phyloP scores from a whole-genome alignment of 306 rosid genomes.

The Citrullus amarus region DNA sequence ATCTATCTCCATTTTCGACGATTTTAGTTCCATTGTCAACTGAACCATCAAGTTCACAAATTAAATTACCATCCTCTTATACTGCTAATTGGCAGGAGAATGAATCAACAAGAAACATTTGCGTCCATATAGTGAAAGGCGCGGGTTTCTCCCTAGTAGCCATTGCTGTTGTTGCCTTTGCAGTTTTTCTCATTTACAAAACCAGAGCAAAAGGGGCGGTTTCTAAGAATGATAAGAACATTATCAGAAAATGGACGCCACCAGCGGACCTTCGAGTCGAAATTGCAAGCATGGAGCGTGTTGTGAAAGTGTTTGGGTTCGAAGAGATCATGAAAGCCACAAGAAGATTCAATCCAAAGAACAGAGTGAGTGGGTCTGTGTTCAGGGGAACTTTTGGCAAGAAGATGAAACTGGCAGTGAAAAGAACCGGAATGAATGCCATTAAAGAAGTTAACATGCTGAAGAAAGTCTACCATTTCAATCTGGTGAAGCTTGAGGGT shows the following conservation, averaged over 20 bases:
- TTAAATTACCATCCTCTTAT: slow-evolving; percentile 9
- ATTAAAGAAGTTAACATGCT: slow-evolving; percentile 46
- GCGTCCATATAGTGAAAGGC: slow-evolving; percentile 12
- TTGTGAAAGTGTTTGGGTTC: slow-evolving; percentile 23
- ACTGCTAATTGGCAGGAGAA: slow-evolving; percentile 3
- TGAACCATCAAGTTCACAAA: slow-evolving; percentile 29
- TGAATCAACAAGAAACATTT: slow-evolving; percentile 8
- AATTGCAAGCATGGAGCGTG: slow-evolving; percentile 36
- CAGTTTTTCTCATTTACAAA: slow-evolving; percentile 8
- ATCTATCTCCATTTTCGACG: slow-evolving; percentile 30
- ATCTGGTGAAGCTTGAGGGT: slow-evolving; percentile 51
- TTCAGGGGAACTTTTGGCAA: slow-evolving; percentile 25
- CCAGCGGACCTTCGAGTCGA: slow-evolving; percentile 26
- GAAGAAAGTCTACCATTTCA: slow-evolving; percentile 53
- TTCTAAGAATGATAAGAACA: background rate
- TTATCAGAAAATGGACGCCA: background rate
- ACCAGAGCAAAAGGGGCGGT: slow-evolving; percentile 13
- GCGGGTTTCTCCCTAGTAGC: slow-evolving; percentile 15
- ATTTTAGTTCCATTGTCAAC: slow-evolving; percentile 45
- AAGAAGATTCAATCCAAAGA: slow-evolving; percentile 35
- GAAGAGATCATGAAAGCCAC: slow-evolving; percentile 39
- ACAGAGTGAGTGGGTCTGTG: slow-evolving; percentile 35
- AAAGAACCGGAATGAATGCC: slow-evolving; percentile 28
- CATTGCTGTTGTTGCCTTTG: slow-evolving; percentile 6
- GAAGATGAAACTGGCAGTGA: slow-evolving; percentile 27